These are phyloP conservation scores for Sapria himalayana DNA, from an alignment of 345 rosid species.

Conservation along the genomic window DNA sequence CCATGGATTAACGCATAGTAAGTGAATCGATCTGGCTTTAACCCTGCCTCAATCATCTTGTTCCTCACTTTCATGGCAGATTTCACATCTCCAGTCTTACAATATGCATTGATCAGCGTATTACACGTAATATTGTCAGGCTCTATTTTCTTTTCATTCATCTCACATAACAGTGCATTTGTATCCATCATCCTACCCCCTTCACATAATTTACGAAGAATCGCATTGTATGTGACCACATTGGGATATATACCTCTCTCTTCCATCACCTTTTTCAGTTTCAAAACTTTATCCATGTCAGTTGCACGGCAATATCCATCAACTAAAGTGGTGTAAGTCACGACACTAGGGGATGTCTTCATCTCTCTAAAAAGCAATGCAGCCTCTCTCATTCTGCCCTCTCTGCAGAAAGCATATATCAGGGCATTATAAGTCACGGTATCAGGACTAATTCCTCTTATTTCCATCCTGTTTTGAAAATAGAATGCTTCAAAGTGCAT, in stretches of 20 bases:
- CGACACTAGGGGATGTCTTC: conserved; percentile 37
- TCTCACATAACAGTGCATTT: conserved; percentile 51
- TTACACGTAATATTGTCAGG: conserved; percentile 82
- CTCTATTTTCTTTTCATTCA: conserved; percentile 50
- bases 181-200: conserved; percentile 73
- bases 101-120: conserved; percentile 71
- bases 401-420: conserved; percentile 51
- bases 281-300: conserved; percentile 58
- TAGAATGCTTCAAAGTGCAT: conserved; percentile 83
- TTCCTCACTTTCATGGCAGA: conserved; percentile 73
- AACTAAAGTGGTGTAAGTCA: conserved; percentile 67
- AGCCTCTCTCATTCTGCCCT: conserved; percentile 94
- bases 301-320: conserved; percentile 73
- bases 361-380: conserved; percentile 49
- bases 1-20: conserved; percentile 72
- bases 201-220: conserved; percentile 59
- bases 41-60: conserved; percentile 63
- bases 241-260: conserved; percentile 47
- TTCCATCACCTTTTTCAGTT: conserved; percentile 49
- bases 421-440: conserved; percentile 67
- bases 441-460: conserved; percentile 45
- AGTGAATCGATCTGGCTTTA: conserved; percentile 42
- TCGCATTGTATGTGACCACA: conserved; percentile 56
- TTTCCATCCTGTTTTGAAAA: conserved; percentile 75
- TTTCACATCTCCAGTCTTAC: conserved; percentile 58